Evolutionary conservation across 1,284 basidiomycete genomes (phyloP), one percentile per base, ranked within the genome.

Genomic region (Psilocybe mexicana): DNA sequence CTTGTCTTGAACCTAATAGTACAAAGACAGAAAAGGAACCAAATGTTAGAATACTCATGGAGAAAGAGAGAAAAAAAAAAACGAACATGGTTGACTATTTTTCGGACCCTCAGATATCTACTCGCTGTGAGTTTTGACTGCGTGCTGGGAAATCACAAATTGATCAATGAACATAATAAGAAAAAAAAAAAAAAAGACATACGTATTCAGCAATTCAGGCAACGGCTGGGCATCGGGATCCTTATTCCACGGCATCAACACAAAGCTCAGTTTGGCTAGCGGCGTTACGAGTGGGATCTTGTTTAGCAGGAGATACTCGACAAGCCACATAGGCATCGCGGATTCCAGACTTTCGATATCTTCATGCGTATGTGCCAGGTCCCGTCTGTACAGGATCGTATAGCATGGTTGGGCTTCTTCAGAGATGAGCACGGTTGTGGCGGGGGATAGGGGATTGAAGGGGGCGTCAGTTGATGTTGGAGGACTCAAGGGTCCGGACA

Each of bases 101-200:
- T 98, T 54, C 88, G 83, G 26, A 96, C 85, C 18, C 96, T 83
- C 55, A 98, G 77, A 68, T 90, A 90, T 45, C 92, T 84, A 64
- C 87, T 94, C 0, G 96, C 94, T 0, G 93, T 96, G 35, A 98
- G 76, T 64, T 95, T 90, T 0, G 90, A 89, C 67, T 95, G 92
- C 14, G 89, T 79, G 35, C 83, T 87, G 56, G 35, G 50, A 42
- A 26, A 53, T n/a, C 65, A 53, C 33, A 62, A 57, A 18, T 18
- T 23, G 14, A 23, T 7, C 23, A 43, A 28, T 3, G 59, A 65
- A 45, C 7, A 38, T 18, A 11, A 38, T 12, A 45, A 6, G 18
- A 52, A 30, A 14, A n/a, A 24, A 40, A 26, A 14, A 11, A 38
- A n/a, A 42, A 11, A 52, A 55, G 55, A 79, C 87, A 61, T 57